Evolutionary conservation across 768 basidiomycete genomes (phyloP), one percentile per base, ranked within the genome.

Genomic region (Hygrocybe coccinea): DNA sequence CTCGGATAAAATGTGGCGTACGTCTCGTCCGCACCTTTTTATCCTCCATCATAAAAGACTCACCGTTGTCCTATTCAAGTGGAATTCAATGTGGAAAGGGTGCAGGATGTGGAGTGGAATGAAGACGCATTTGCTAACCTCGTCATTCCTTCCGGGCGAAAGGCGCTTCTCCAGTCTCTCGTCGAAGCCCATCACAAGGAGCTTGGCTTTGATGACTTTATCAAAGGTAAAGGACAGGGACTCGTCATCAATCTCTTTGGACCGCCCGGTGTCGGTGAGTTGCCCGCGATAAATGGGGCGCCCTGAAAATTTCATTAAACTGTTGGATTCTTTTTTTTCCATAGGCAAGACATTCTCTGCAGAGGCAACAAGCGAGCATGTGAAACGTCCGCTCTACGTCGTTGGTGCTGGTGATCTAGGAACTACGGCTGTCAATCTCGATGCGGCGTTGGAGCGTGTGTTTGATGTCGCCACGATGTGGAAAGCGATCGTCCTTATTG

Each of bases 161-260:
- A 83, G 68, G 69, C 76, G 14, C 75, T 84, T 2, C 70, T 83
- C 21, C 78, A 76, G 48, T 80, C 81, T 2, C 74, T 83, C 2
- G 76, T 83, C n/a, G 80, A 81, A 59, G 77, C 80, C 1, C 82
- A 84, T 59, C 79, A 80, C 62, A 70, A 70, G 14, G 76, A 77
- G 56, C 62, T 77, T 5, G 79, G 77, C 15, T 78, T 82, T 59
- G 80, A 82, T 52, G 83, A 85, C 56, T 82, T 84, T 57, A 80
- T 85, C 65, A 79, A 78, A 61, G 83, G 82, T 35, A 85, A 86
- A 62, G 84, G 83, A 0, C 79, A 81, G n/a, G 79, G 79, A 12
- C 69, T 82, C 36, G 79, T 86, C 17, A 71, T 83, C 47, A 54
- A 54, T 45, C 69, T 81, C 2, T 82, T 78, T 57, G 81, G 82